Evolutionary conservation across 139 green algal species (phyloP).

Genomic region (Auxenochlorella protothecoides): DNA sequence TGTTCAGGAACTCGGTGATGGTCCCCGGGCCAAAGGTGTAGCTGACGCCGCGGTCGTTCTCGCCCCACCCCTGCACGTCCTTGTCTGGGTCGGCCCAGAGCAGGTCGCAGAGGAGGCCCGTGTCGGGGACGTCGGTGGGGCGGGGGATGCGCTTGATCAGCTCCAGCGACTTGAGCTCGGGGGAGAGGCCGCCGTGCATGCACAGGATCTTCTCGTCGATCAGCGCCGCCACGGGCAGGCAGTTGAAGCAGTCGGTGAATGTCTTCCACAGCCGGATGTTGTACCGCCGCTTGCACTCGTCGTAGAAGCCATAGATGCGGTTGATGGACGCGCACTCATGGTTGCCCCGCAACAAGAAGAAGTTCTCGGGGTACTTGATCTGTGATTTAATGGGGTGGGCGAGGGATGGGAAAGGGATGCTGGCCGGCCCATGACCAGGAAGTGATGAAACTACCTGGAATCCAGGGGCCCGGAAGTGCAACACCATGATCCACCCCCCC

Average conservation of each 20-base stretch:
- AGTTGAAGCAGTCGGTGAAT: slow-evolving; percentile 99
- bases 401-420: no score
- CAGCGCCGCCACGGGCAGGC: slow-evolving; percentile 90
- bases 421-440: slow-evolving; percentile 1
- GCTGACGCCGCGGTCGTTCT: slow-evolving; percentile 97
- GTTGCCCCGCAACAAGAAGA: slow-evolving; percentile 97
- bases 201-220: slow-evolving; percentile 99
- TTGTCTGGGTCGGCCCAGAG: slow-evolving; percentile 99
- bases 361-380: slow-evolving; percentile 99
- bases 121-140: slow-evolving; percentile 95
- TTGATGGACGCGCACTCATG: slow-evolving; percentile 98
- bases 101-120: slow-evolving; percentile 96
- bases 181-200: slow-evolving; percentile 98
- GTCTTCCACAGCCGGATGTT: slow-evolving; percentile 98
- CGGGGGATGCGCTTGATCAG: slow-evolving; percentile 95
- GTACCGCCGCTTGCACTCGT: slow-evolving; percentile 98
- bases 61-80: slow-evolving; percentile 92
- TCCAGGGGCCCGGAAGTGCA: no score
- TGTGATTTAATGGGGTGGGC: slow-evolving; percentile 15
- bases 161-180: slow-evolving; percentile 94
- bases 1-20: slow-evolving; percentile 91
- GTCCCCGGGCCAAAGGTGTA: slow-evolving; percentile 97
- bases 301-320: slow-evolving; percentile 99
- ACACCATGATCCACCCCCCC: no score
- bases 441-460: not conserved